These are phyloP conservation scores for Benincasa hispida DNA, from an alignment of 306 rosid genomes.

Conservation along the genomic window DNA sequence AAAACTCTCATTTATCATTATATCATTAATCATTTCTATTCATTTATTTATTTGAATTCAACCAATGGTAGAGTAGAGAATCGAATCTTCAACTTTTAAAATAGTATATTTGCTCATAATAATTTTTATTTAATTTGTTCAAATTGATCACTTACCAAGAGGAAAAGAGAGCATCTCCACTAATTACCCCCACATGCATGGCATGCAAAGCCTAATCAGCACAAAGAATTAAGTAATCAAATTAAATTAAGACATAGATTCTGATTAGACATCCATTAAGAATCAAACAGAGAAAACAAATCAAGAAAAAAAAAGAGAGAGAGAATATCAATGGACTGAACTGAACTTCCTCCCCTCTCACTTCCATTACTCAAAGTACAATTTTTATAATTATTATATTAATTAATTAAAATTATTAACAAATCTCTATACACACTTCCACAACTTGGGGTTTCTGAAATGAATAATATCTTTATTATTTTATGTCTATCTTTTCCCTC, in stretches of 20 bases:
- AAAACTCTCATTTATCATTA: too few species aligned
- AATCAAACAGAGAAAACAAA: background rate
- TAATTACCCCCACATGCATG: slow-evolving; percentile 7
- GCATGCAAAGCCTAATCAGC: background rate
- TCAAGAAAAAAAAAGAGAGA: background rate
- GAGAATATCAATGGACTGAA: background rate
- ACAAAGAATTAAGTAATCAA: background rate
- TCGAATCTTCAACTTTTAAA: too few species aligned
- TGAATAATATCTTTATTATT: slow-evolving; percentile 1
- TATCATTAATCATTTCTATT: too few species aligned
- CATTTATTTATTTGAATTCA: too few species aligned
- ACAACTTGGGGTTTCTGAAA: background rate
- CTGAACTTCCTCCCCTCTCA: background rate
- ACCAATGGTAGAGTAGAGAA: too few species aligned
- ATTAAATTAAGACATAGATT: background rate
- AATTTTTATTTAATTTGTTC: too few species aligned
- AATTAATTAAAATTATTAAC: background rate
- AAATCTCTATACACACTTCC: background rate
- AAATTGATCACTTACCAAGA: background rate
- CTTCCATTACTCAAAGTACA: background rate
- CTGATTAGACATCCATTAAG: background rate
- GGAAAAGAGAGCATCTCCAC: background rate
- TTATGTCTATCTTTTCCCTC: background rate
- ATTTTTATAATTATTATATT: background rate
- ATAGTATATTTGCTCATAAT: too few species aligned